Percentiles rank a stretch among this genome's conserved stretches.
phyloP scores from a whole-genome alignment of 331 rosid species.

The Malus hybrid region DNA sequence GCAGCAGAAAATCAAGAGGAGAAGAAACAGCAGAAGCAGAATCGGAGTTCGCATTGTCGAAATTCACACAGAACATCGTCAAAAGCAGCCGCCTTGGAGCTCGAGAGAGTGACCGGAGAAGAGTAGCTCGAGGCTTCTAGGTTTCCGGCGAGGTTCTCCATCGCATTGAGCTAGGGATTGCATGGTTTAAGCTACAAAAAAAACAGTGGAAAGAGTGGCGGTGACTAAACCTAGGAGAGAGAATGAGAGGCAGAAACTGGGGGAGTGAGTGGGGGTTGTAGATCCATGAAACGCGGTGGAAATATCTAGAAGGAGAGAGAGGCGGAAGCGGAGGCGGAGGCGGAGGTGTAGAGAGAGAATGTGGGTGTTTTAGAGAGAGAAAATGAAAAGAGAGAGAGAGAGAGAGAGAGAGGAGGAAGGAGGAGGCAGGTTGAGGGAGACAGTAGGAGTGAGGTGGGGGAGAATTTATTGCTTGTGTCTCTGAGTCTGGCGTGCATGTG shows the following conservation, averaged over 20 bases:
- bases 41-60: slow-evolving; percentile 50
- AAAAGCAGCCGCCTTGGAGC: slow-evolving; percentile 21
- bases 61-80: slow-evolving; percentile 37
- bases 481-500: not conserved
- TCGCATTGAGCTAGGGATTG: slow-evolving; percentile 10
- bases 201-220: not conserved
- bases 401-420: not conserved
- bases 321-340: not conserved
- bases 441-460: slow-evolving; percentile 29
- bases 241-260: slow-evolving; percentile 27
- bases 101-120: not conserved
- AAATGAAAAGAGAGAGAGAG: not conserved
- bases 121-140: slow-evolving; percentile 6
- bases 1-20: slow-evolving; percentile 37
- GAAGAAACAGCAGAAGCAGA: slow-evolving; percentile 23
- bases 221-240: slow-evolving; percentile 52
- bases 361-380: not conserved
- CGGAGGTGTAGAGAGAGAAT: slow-evolving; percentile 1
- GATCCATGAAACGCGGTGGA: slow-evolving; percentile 66
- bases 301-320: slow-evolving; percentile 31
- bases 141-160: slow-evolving; percentile 15
- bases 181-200: slow-evolving; percentile 19
- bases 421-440: not conserved
- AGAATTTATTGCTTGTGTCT: slow-evolving; percentile 48
- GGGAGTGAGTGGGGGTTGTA: slow-evolving; percentile 26